phyloP scores from a whole-genome alignment of 495 filamentous ascomycete genomes.

The Pseudevernia furfuracea region DNA sequence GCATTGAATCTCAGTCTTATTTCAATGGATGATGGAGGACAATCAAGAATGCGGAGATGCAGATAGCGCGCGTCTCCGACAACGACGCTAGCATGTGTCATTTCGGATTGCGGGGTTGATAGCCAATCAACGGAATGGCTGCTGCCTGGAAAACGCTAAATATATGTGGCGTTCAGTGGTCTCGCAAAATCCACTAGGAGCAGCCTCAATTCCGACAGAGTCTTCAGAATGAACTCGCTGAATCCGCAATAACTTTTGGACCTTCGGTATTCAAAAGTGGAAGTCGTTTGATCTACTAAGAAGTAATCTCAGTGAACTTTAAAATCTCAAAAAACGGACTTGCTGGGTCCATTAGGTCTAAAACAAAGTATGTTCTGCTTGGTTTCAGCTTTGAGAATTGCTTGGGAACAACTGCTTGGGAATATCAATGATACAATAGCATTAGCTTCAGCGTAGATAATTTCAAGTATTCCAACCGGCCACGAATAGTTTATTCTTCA shows the following conservation, averaged over 20 bases:
- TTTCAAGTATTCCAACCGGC: constrained; percentile 1
- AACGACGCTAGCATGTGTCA: constrained; percentile 13
- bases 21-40: not conserved
- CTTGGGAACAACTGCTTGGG: not conserved
- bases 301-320: no score
- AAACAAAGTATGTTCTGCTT: not conserved
- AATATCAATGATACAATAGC: not conserved
- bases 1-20: constrained; percentile 13
- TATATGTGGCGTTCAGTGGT: no score
- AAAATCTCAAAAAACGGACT: no score
- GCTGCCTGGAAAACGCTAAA: constrained; percentile 8
- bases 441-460: not conserved
- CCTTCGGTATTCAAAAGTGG: no score
- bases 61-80: constrained; percentile 14
- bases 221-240: no score
- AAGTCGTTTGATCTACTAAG: no score
- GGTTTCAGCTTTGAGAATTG: not conserved
- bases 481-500: constrained; percentile 10
- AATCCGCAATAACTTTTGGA: no score
- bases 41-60: constrained; percentile 12
- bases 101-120: constrained; percentile 13
- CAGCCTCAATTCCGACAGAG: no score
- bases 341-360: no score
- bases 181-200: no score
- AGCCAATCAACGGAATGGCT: no score